These are phyloP conservation scores for Alternaria longipes DNA, from an alignment of 2,329 filamentous ascomycete genomes.

Conservation along the genomic window DNA sequence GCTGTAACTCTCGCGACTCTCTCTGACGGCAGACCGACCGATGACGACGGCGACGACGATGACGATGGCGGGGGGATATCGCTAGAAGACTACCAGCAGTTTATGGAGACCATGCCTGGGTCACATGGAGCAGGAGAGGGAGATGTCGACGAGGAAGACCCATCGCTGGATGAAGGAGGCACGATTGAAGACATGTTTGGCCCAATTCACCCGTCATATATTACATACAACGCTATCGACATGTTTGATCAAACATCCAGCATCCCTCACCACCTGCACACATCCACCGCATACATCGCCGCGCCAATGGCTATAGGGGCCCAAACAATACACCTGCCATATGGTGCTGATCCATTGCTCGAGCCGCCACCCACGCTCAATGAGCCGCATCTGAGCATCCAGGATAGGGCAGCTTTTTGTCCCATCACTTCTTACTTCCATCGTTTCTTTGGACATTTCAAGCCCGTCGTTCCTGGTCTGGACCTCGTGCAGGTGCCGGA, in stretches of 20 bases:
- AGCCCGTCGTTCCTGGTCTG: slow-evolving; percentile 29
- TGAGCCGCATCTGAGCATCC: slow-evolving; percentile 42
- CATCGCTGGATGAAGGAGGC: slow-evolving; percentile 7
- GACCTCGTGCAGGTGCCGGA: slow-evolving; percentile 36
- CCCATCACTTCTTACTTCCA: slow-evolving; percentile 43
- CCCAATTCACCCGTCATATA: slow-evolving; percentile 24
- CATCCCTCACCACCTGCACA: slow-evolving; percentile 15
- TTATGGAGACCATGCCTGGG: slow-evolving; percentile 16
- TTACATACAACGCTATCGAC: slow-evolving; percentile 13
- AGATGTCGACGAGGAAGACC: slow-evolving; percentile 2
- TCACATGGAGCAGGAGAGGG: slow-evolving; percentile 12
- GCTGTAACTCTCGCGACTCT: slow-evolving; percentile 41
- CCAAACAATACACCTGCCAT: slow-evolving; percentile 22
- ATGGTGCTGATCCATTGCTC: slow-evolving; percentile 28
- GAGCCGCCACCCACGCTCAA: slow-evolving; percentile 36
- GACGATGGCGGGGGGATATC: slow-evolving; percentile 41
- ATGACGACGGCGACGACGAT: slow-evolving; percentile 15
- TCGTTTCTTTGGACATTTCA: slow-evolving; percentile 23
- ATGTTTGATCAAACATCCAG: slow-evolving; percentile 16
- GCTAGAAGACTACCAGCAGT: slow-evolving; percentile 29
- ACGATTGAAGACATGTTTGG: slow-evolving; percentile 29
- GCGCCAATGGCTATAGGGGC: slow-evolving; percentile 19
- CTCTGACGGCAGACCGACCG: slow-evolving; percentile 39
- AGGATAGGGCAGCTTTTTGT: slow-evolving; percentile 40
- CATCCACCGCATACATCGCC: slow-evolving; percentile 24